phyloP scores from a whole-genome alignment of 2,329 filamentous ascomycete genomes.

The Plectosphaerella sp. region DNA sequence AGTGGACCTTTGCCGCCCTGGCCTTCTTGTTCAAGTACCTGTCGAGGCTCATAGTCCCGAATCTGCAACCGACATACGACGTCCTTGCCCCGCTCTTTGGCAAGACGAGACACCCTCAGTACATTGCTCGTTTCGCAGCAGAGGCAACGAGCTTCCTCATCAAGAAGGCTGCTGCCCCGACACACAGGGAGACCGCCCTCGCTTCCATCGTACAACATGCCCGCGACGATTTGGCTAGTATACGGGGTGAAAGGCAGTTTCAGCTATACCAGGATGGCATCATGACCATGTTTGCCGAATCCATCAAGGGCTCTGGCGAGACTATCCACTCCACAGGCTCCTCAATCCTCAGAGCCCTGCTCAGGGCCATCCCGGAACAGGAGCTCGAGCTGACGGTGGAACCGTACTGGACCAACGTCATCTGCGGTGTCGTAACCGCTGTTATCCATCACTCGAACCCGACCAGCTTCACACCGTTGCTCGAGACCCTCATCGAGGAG shows the following conservation, averaged over 20 bases:
- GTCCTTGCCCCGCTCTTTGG: conserved; percentile 82
- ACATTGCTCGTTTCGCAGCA: conserved; percentile 87
- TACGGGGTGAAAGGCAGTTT: conserved; percentile 51
- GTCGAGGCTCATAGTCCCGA: conserved; percentile 77
- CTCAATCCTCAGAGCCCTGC: conserved; percentile 46
- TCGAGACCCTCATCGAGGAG: conserved; percentile 56
- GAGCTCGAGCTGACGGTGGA: conserved; percentile 42
- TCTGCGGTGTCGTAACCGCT: conserved; percentile 73
- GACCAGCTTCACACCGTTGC: conserved; percentile 67
- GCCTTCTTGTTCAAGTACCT: conserved; percentile 98
- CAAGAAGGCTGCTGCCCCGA: conserved; percentile 77
- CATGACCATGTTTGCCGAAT: conserved; percentile 89
- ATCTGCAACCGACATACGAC: conserved; percentile 79
- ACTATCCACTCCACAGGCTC: conserved; percentile 57
- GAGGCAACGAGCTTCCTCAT: conserved; percentile 93
- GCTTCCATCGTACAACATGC: conserved; percentile 67
- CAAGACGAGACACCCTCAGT: conserved; percentile 73
- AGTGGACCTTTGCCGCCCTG: conserved; percentile 93
- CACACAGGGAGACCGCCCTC: conserved; percentile 71
- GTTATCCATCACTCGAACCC: conserved; percentile 75
- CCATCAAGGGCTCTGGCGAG: conserved; percentile 59
- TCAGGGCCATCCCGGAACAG: conserved; percentile 45
- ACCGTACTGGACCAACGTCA: conserved; percentile 57
- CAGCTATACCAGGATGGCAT: conserved; percentile 77
- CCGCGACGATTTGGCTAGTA: conserved; percentile 59